Conservation (phyloP, 371 early-diverging fungal genomes). For the Mucor mucedo region DNA sequence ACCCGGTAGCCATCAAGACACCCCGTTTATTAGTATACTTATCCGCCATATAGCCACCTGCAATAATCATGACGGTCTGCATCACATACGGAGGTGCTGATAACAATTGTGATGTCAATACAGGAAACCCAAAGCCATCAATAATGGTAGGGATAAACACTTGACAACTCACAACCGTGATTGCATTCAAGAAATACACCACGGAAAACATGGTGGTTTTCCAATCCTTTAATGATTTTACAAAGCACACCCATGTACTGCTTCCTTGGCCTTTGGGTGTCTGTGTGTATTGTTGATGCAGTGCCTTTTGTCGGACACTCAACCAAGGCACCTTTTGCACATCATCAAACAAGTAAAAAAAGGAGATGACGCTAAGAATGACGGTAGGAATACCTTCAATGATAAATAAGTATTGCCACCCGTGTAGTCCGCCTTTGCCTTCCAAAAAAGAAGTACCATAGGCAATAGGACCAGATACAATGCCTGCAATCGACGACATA, state of each 20-base stretch:
- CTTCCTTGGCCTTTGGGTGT: background rate
- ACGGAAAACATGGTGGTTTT: constrained; percentile 30
- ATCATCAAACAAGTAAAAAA: constrained; percentile 36
- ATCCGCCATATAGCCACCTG: constrained; percentile 35
- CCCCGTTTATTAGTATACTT: constrained; percentile 31
- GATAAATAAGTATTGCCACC: constrained; percentile 54
- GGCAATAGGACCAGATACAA: constrained; percentile 41
- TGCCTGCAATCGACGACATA: constrained; percentile 31
- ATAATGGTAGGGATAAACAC: constrained; percentile 36
- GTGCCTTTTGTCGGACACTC: constrained; percentile 34
- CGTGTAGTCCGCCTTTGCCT: constrained; percentile 38
- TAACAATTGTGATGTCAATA: constrained; percentile 41
- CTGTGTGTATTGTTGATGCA: constrained; percentile 20
- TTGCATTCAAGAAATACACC: constrained; percentile 19
- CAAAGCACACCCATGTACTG: constrained; percentile 17
- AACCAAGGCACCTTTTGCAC: constrained; percentile 34
- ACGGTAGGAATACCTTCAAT: constrained; percentile 47
- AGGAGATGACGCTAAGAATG: constrained; percentile 38
- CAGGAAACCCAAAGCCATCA: constrained; percentile 46
- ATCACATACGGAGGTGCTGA: constrained; percentile 45
- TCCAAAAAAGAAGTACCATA: constrained; percentile 43
- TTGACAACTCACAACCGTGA: constrained; percentile 28
- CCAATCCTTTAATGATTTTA: constrained; percentile 24
- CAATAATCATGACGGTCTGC: constrained; percentile 15
- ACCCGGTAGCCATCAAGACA: constrained; percentile 27